Base-by-base conservation (phyloP, 2,329 filamentous ascomycete genomes). In the Pestalotiopsis sp. region DNA sequence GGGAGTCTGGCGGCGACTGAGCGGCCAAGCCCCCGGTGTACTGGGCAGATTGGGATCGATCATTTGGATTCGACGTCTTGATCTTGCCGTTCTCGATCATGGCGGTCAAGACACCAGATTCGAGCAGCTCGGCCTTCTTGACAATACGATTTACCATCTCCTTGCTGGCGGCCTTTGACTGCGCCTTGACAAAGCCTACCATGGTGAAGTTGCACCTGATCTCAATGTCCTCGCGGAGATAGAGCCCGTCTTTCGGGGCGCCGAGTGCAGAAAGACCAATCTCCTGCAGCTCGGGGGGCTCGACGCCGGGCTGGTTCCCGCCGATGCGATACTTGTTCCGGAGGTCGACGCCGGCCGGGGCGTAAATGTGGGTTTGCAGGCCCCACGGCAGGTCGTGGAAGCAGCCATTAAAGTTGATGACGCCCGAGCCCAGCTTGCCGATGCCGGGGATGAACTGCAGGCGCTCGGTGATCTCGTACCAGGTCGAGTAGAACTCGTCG, bases 381-480 rank as follows among this genome's bases (percentile, higher is more conserved):
- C 91, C 91, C 87, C 89, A 92, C 2, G 90, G 89, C 83, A 92
- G 88, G 77, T 92, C 86, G 75, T 93, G 91, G 77, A 93, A 93
- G 75, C 90, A 91, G 69, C 89, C 91, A 70, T 89, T 91, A 81
- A 93, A 93, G 61, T 83, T 85, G 79, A 93, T 91, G 75, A 88
- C 87, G 76, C 89, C 86, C 3, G 88, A 88, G 27, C 90, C 90
- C 69, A 91, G 83, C 79, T 84, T 88, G 72, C 90, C 90, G 67
- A 92, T 81, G 41, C 91, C 91, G 0, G 91, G 90, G 5, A 92
- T 81, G 73, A 89, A 88, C 76, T 92, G 90, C 69, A 93, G 90
- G 74, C 89, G 86, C 83, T 93, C 86, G 68, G 82, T 86, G 75
- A 93, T 92, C 79, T 92, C 90, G 78, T 93, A 93, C 91, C 91